phyloP scores from a whole-genome alignment of 1,284 basidiomycete genomes.

The Cutaneotrichosporon sp. region DNA sequence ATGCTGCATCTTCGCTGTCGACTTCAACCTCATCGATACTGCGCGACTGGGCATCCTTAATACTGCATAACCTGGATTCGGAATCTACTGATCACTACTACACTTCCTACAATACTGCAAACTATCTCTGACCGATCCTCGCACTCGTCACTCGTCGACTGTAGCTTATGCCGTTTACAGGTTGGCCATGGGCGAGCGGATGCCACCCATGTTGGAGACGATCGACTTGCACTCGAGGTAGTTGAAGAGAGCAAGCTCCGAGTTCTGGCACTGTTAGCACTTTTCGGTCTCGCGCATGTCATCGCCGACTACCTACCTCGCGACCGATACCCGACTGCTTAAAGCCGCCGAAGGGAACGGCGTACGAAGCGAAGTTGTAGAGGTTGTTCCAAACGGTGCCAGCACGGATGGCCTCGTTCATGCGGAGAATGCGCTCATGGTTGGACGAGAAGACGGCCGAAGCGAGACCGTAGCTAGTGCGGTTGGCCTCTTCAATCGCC shows the following conservation, averaged over 20 bases:
- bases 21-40: not conserved
- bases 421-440: slow-evolving; percentile 76
- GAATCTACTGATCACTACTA: not conserved
- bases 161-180: not conserved
- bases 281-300: not conserved
- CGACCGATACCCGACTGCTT: slow-evolving; percentile 28
- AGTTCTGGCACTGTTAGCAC: slow-evolving; percentile 4
- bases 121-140: no score
- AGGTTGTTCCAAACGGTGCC: slow-evolving; percentile 55
- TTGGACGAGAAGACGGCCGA: slow-evolving; percentile 83
- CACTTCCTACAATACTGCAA: not conserved
- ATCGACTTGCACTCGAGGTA: slow-evolving; percentile 19
- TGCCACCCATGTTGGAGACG: slow-evolving; percentile 48
- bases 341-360: slow-evolving; percentile 15
- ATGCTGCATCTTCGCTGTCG: no score
- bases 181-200: slow-evolving; percentile 15
- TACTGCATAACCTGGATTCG: no score
- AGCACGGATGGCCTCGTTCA: slow-evolving; percentile 75
- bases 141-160: no score
- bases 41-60: not conserved
- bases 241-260: slow-evolving; percentile 13
- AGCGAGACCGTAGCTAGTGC: slow-evolving; percentile 78
- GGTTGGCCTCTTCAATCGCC: slow-evolving; percentile 67
- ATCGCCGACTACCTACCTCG: not conserved
- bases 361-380: slow-evolving; percentile 13